A percentile compares a stretch with the other conserved stretches of the same genome.
Conservation (phyloP, 2,329 filamentous ascomycete genomes). For the Stylonectria norvegica region DNA sequence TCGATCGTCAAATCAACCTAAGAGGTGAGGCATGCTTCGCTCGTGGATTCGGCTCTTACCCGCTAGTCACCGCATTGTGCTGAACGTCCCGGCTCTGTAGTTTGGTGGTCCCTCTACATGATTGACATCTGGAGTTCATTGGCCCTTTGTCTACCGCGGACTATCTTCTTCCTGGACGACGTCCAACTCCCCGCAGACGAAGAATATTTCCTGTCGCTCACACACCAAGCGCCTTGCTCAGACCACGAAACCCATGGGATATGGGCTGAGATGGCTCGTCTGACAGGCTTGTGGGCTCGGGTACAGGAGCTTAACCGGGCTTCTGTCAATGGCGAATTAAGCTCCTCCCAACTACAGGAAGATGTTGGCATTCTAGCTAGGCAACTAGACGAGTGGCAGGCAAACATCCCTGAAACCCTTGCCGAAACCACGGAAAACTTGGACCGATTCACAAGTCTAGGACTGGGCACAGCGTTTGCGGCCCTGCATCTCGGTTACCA, state of each 20-base stretch:
- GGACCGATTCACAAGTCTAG: not conserved
- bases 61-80: not conserved
- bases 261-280: slow-evolving; percentile 7
- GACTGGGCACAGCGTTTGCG: slow-evolving; percentile 3
- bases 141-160: slow-evolving; percentile 2
- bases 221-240: not conserved
- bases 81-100: too few species aligned
- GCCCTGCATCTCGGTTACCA: slow-evolving; percentile 5
- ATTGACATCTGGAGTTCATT: slow-evolving; percentile 7
- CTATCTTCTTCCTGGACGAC: slow-evolving; percentile 1
- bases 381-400: not conserved
- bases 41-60: not conserved
- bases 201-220: slow-evolving; percentile 1
- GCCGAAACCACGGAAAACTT: slow-evolving; percentile 3
- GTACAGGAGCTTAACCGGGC: slow-evolving; percentile 6
- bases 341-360: not conserved
- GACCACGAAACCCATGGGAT: not conserved
- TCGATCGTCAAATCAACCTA: slow-evolving; percentile 6
- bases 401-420: not conserved
- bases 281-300: slow-evolving; percentile 2
- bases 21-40: not conserved
- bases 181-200: slow-evolving; percentile 4
- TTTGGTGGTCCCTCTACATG: slow-evolving; percentile 10
- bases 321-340: slow-evolving; percentile 1
- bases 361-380: not conserved